Evolutionary conservation across 257 asterid genomes (phyloP).

Genomic region (Solanum bulbocastanum): DNA sequence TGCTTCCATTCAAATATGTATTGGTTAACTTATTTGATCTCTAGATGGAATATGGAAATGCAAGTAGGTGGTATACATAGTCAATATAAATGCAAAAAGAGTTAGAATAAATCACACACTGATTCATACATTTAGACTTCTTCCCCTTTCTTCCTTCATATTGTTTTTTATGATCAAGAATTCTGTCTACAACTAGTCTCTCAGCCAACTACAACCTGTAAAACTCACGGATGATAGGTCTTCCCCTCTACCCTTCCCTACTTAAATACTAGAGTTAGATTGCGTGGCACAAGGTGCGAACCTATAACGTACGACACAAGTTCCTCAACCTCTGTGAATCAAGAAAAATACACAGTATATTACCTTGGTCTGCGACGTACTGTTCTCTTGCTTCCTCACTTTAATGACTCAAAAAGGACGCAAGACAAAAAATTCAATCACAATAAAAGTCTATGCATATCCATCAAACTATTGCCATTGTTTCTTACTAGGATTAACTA

Average conservation of each 20-base stretch:
- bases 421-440: neutral
- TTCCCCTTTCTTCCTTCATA: neutral
- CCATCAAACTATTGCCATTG: neutral
- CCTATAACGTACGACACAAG: neutral
- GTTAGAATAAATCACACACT: neutral
- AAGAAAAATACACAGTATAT: neutral
- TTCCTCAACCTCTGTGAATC: neutral
- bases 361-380: neutral
- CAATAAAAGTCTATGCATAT: neutral
- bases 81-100: neutral
- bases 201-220: neutral
- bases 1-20: neutral
- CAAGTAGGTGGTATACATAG: neutral
- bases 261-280: neutral
- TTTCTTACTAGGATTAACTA: neutral
- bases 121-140: neutral
- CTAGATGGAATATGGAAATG: neutral
- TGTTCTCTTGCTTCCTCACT: neutral
- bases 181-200: neutral
- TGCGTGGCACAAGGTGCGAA: rapidly evolving
- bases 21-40: neutral
- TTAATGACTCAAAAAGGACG: neutral
- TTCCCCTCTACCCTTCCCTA: neutral
- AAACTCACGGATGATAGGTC: neutral
- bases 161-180: neutral